These are phyloP conservation scores for Naganishia vaughanmartiniae DNA, from an alignment of 768 basidiomycete genomes.

Conservation along the genomic window DNA sequence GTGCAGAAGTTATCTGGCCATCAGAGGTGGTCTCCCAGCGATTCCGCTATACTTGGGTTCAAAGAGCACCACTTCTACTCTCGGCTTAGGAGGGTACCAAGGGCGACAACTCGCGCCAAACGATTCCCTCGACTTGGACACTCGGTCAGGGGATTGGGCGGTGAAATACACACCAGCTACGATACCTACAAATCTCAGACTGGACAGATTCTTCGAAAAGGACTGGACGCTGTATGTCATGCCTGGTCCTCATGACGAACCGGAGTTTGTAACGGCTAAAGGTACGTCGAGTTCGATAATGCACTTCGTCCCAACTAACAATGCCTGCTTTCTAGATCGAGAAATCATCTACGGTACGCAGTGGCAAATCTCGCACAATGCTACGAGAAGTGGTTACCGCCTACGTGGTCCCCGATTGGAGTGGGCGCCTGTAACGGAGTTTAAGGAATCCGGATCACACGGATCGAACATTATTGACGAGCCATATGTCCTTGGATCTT, in stretches of 20 bases:
- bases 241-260: conserved; percentile 65
- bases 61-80: conserved; percentile 58
- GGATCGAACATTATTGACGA: conserved; percentile 63
- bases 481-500: conserved; percentile 35
- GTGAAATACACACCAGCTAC: conserved; percentile 31
- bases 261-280: conserved; percentile 58
- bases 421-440: conserved; percentile 63
- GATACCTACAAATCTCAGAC: conserved; percentile 51
- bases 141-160: conserved; percentile 32
- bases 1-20: conserved; percentile 60
- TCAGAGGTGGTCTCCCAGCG: conserved; percentile 64
- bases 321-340: conserved; percentile 52
- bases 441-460: conserved; percentile 64
- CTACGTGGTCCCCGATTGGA: conserved; percentile 59
- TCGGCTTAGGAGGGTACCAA: conserved; percentile 36
- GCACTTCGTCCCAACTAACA: background rate
- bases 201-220: conserved; percentile 41
- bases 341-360: conserved; percentile 58
- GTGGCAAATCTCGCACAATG: conserved; percentile 61
- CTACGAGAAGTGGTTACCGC: conserved; percentile 66
- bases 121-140: conserved; percentile 35
- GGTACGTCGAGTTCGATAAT: conserved; percentile 25
- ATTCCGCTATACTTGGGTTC: conserved; percentile 59
- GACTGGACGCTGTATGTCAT: conserved; percentile 62
- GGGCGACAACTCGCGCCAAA: conserved; percentile 39